Evolutionary conservation across 768 basidiomycete genomes (phyloP), one percentile per base, ranked within the genome.

Genomic region (Calocybe gangraenosa): DNA sequence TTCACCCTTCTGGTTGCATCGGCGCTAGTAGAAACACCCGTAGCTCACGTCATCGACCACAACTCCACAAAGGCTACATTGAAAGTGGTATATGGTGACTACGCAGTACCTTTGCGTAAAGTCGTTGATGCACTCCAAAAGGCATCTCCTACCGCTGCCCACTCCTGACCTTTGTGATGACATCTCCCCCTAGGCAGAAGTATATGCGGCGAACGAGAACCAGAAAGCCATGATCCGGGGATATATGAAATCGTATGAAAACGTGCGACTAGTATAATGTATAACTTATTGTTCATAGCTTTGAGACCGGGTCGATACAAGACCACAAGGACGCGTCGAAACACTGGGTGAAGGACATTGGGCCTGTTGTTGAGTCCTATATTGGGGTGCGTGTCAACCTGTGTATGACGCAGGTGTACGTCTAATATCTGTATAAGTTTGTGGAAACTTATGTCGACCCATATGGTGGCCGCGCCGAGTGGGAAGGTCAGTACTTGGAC

Each of bases 371-470:
- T 14, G 91, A 93, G 63, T 86, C 81, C 22, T 92, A 92, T 62
- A 82, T 92, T 46, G 90, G 90, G 18, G 75, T 74, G 51, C 49
- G 71, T 61, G 9, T 15, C 17, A 35, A n/a, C 34, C 14, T 4
- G n/a, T 14, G 7, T 14, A 35, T 23, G 49, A 36, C 39, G 44
- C 43, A 7, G 31, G 17, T 35, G 33, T n/a, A 36, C 21, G 7
- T 8, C 14, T 33, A 15, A 44, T 11, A 37, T 41, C 10, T 41
- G 31, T 31, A 18, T 8, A 41, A 76, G 64, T 90, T 89, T 61
- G 75, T 90, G 32, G 87, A 90, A 71, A 90, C 84, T 1, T 89
- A 89, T 49, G 84, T 92, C 14, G 92, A 93, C 58, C 92, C 92
- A 6, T 92, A 88, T 48, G 92, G 91, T 28, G 84, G 78, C n/a